Base-by-base conservation (phyloP, 768 basidiomycete species). In the Tephrocybe sp. region DNA sequence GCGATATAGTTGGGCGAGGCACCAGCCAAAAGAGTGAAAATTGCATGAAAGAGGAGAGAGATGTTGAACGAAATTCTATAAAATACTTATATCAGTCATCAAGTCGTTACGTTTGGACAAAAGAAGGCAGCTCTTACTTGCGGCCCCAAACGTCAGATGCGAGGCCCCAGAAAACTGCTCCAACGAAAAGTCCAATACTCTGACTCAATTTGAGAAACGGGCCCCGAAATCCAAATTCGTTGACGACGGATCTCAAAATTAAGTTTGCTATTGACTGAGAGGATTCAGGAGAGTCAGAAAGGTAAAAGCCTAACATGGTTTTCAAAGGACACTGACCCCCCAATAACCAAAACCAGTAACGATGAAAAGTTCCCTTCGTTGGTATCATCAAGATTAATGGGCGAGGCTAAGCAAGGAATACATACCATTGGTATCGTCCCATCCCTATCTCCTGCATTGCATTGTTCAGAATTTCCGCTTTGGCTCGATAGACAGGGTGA, bases 311-410 rank as follows among this genome's bases (percentile, higher is more conserved):
- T 7, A 26, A 7, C 4, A 26, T 26, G 26, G 26, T 26, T 26
- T 26, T 26, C 19, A 12, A 14, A n/a, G n/a, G n/a, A n/a, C 26
- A 26, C 26, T 26, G 7, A 26, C 72, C 84, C 64, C 63, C 86
- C 85, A 84, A 79, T 52, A 88, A 76, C 86, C 85, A 88, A 89
- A 87, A 1, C 85, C 87, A 14, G 84, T 76, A 23, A 86, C 83
- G 45, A 80, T 49, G 62, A 89, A 87, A 32, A 89, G 70, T 68
- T 72, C 82, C 85, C 84, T 87, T 41, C 39, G 38, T 16, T 30
- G n/a, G 12, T 11, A 22, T 19, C n/a, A 19, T n/a, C 12, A 10
- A 39, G 26, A 7, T 3, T 7, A 45, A 53, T 4, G 3, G 26
- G 7, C 20, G 12, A 41, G n/a, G 13, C 14, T 11, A 5, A 40